A percentile compares a stretch with the other conserved stretches of the same genome.
Conservation (phyloP, 192 early-diverging fungal species). For the Coemansia sp. region DNA sequence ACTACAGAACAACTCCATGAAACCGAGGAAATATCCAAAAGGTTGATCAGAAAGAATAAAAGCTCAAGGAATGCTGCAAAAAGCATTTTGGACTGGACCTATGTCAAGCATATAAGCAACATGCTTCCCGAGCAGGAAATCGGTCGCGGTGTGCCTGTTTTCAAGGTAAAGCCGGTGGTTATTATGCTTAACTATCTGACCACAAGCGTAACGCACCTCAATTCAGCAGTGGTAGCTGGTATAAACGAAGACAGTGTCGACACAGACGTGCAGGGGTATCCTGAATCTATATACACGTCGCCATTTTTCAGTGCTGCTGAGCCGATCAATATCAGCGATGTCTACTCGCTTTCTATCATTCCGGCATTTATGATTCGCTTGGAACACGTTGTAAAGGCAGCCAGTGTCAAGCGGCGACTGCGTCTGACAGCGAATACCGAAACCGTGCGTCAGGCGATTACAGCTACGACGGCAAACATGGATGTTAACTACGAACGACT, state of each 20-base stretch:
- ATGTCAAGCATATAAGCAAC: conserved; percentile 18
- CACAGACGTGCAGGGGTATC: conserved; percentile 10
- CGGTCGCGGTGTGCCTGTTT: conserved; percentile 29
- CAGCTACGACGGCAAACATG: conserved; percentile 66
- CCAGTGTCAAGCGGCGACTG: conserved; percentile 47
- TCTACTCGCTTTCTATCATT: conserved; percentile 52
- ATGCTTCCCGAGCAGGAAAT: conserved; percentile 18
- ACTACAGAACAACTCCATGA: neutral
- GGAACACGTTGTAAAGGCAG: conserved; percentile 58
- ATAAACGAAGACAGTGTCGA: neutral
- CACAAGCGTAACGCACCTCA: neutral
- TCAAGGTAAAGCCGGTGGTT: conserved; percentile 16
- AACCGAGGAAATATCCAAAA: neutral
- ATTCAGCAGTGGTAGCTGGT: neutral
- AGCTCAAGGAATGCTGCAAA: neutral
- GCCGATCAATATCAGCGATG: conserved; percentile 15
- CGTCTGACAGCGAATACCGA: conserved; percentile 47
- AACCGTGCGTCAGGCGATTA: conserved; percentile 67
- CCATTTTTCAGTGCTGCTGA: conserved; percentile 47
- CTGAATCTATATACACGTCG: conserved; percentile 39
- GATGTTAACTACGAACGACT: conserved; percentile 82
- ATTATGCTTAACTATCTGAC: conserved; percentile 33
- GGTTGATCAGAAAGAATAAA: neutral
- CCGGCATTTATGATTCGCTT: conserved; percentile 65
- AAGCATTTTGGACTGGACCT: conserved; percentile 19